Base-by-base conservation (phyloP, 2,329 filamentous ascomycete species). In the Emericellopsis cladophorae region DNA sequence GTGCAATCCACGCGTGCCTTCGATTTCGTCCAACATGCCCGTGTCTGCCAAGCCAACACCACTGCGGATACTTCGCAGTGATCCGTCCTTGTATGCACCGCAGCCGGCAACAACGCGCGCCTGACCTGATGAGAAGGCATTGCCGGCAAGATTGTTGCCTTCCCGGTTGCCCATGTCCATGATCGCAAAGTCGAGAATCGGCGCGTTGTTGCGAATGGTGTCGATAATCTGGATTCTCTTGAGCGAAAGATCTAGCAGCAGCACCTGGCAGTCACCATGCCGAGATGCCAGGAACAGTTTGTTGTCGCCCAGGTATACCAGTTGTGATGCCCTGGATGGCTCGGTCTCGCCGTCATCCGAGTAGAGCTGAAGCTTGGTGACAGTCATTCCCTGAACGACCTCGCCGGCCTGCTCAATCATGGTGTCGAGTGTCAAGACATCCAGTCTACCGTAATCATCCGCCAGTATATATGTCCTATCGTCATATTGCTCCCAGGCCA, bases 101-200 rank as follows among this genome's bases (percentile, higher is more conserved):
- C 89, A 95, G 1, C 88, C 90, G 2, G 90, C 89, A 10, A 98
- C 87, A 45, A 98, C 84, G 32, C 89, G 77, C 36, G 92, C 89
- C 60, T 98, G 90, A 0, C 92, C 92, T 1, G 90, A 95, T 0
- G 89, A 94, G 54, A 95, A 98, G 46, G 92, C 85, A 52, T 92
- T 93, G 4, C 81, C 83, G 15, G 68, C 60, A 43, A 86, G 80
- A 8, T 72, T 77, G 47, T 92, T 83, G 18, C 81, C 81, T 44
- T 85, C 81, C 42, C 86, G 73, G 50, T 87, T 89, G 1, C 89
- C 90, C 71, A 96, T 84, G 53, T 96, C 92, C 87, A 96, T 95
- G 14, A 98, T 78, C 1, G 84, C 81, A 51, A 98, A 95, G 56
- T 98, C 92, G 32, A 96, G 64, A 34, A 98, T 84, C 0, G 92